A percentile compares a stretch with the other conserved stretches of the same genome.
phyloP scores from a whole-genome alignment of 306 rosid genomes.

The Trifolium pratense region DNA sequence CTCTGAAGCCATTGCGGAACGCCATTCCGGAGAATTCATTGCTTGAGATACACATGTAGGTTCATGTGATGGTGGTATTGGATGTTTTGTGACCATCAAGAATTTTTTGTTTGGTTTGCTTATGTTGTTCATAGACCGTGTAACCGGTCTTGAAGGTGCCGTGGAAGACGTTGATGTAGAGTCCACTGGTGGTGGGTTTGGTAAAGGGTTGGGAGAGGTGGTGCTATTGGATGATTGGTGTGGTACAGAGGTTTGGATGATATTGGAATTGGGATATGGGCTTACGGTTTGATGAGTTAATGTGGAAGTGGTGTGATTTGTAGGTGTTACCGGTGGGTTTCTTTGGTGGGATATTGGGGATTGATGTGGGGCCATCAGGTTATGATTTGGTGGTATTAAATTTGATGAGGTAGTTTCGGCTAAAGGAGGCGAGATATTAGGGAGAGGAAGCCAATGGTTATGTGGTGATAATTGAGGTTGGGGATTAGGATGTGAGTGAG shows the following conservation, averaged over 20 bases:
- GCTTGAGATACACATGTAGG: slow-evolving; percentile 2
- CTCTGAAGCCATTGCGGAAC: background rate
- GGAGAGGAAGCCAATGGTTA: background rate
- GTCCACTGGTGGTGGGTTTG: background rate
- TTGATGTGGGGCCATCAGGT: too few species aligned
- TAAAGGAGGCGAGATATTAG: background rate
- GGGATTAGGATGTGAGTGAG: background rate
- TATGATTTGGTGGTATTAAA: too few species aligned
- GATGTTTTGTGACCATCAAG: background rate
- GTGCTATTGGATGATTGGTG: background rate
- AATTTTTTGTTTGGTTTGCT: background rate
- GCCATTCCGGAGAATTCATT: background rate
- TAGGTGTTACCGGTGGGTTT: too few species aligned
- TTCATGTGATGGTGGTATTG: background rate
- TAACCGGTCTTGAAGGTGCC: background rate
- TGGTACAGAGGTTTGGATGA: too few species aligned
- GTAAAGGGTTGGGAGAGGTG: background rate
- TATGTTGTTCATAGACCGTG: background rate
- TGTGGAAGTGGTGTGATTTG: too few species aligned
- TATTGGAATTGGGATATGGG: too few species aligned
- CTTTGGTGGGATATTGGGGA: too few species aligned
- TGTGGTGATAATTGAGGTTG: background rate
- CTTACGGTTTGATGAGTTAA: too few species aligned
- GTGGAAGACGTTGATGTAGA: background rate
- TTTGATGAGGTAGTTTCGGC: too few species aligned